A percentile compares a stretch with the other conserved stretches of the same genome.
Evolutionary conservation across 106 monocot species (phyloP).

Genomic region (Phalaenopsis equestris): DNA sequence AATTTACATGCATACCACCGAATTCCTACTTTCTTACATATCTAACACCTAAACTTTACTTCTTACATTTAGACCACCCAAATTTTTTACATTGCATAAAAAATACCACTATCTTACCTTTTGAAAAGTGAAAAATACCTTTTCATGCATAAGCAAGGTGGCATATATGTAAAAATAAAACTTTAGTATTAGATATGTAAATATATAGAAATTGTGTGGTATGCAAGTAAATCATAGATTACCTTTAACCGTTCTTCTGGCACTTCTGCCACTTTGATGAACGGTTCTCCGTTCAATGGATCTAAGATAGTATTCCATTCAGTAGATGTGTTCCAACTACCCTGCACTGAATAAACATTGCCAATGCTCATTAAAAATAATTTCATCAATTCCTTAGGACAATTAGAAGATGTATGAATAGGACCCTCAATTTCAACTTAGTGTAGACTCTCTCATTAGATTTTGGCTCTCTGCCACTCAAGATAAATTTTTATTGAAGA

Average conservation of each 20-base stretch:
- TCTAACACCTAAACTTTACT: too few relatives aligned
- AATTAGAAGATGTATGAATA: too few relatives aligned
- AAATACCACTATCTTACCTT: too few relatives aligned
- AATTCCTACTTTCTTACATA: too few relatives aligned
- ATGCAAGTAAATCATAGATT: neutral
- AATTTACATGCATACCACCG: too few relatives aligned
- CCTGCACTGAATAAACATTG: constrained; percentile 67
- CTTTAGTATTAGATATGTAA: too few relatives aligned
- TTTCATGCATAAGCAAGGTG: too few relatives aligned
- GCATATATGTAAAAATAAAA: too few relatives aligned
- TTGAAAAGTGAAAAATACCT: too few relatives aligned
- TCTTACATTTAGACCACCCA: too few relatives aligned
- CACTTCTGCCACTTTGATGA: constrained; percentile 88
- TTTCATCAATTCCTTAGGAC: neutral
- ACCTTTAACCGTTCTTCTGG: constrained; percentile 63
- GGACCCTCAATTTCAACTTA: neutral
- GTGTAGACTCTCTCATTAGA: neutral
- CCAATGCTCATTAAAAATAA: neutral
- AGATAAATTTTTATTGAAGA: neutral
- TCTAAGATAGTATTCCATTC: constrained; percentile 62
- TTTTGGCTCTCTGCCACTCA: neutral
- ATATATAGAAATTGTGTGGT: too few relatives aligned
- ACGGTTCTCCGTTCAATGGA: constrained; percentile 81
- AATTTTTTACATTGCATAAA: too few relatives aligned
- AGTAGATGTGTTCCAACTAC: constrained; percentile 65